A percentile compares a stretch with the other conserved stretches of the same genome.
These are phyloP conservation scores for Boletellus emodensis DNA, from an alignment of 768 basidiomycete genomes.

Conservation along the genomic window DNA sequence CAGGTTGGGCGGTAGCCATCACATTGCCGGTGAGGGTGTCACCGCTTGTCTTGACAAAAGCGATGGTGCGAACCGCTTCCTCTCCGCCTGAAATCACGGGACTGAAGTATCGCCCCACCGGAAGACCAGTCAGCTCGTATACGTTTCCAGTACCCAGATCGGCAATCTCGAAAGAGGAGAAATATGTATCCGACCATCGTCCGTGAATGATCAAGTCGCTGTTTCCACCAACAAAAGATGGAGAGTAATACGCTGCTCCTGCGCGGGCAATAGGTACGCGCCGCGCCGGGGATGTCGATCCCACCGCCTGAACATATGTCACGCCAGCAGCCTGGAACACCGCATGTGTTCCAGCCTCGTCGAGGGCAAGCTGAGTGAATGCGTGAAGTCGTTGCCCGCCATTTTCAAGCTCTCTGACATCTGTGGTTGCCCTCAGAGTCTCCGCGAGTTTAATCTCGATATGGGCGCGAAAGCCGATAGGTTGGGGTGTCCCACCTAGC, in stretches of 20 bases:
- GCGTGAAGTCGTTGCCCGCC: slow-evolving; percentile 55
- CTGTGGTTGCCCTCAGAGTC: slow-evolving; percentile 45
- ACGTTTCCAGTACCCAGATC: slow-evolving; percentile 42
- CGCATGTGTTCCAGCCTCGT: slow-evolving; percentile 48
- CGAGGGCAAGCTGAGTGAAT: slow-evolving; percentile 57
- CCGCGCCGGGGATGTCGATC: slow-evolving; percentile 32
- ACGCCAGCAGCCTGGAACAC: slow-evolving; percentile 67
- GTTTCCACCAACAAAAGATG: slow-evolving; percentile 46
- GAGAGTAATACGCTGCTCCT: slow-evolving; percentile 58
- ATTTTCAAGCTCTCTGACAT: slow-evolving; percentile 52
- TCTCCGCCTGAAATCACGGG: slow-evolving; percentile 48
- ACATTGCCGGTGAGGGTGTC: slow-evolving; percentile 58
- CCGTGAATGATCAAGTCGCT: slow-evolving; percentile 54
- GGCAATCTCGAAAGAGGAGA: slow-evolving; percentile 64
- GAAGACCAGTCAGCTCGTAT: slow-evolving; percentile 52
- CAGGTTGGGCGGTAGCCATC: slow-evolving; percentile 58
- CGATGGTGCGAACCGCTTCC: slow-evolving; percentile 45
- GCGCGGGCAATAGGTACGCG: slow-evolving; percentile 46
- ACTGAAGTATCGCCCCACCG: slow-evolving; percentile 62
- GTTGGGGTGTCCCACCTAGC: slow-evolving; percentile 35
- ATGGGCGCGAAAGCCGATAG: slow-evolving; percentile 57
- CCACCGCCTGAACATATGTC: slow-evolving; percentile 25
- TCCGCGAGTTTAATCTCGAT: slow-evolving; percentile 64
- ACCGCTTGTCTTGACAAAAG: slow-evolving; percentile 61
- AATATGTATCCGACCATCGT: slow-evolving; percentile 62